Base-by-base conservation (phyloP, 805 yeast species). In the Candida hungchunana region DNA sequence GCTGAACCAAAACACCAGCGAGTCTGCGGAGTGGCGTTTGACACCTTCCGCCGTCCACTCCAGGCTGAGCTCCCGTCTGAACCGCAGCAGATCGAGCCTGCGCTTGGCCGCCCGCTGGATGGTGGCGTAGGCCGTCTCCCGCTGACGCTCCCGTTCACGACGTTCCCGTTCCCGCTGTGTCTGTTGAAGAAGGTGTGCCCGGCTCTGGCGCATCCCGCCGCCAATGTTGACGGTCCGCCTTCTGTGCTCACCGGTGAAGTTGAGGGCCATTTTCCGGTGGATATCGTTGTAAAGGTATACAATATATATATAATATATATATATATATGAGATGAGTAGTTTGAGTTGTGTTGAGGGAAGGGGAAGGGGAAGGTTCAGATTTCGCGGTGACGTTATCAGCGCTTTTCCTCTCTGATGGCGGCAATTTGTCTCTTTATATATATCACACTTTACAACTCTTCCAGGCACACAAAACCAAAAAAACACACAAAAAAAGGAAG, bases 121-220 rank as follows among this genome's bases (percentile, higher is more conserved):
- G 6, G 56, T 35, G 1, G 46, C 37, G 1, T 77, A 77, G 1
- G 85, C 73, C 24, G 58, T 63, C 26, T 69, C 73, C 32, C 67
- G 71, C 11, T 55, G 50, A 16, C 84, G 67, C 12, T 63, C 69
- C 21, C 62, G 55, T 39, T 83, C 88, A 39, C 97, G 70, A 40
- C 69, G 71, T 39, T 67, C 69, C 26, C 97, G 67, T 42, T 84
- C 87, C 26, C 62, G 62, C 46, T 75, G 75, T 4, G 95, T 79
- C 44, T 73, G 77, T 39, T 72, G 74, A n/a, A 90, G 59, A 65
- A 47, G 70, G 56, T 37, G 63, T 48, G 40, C 66, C 58, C 56
- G 69, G 51, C 42, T 60, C 36, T 34, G 58, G 24, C 37, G 37
- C 39, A 32, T 37, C 43, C 47, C 67, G 44, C 55, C 81, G 63